A percentile compares a stretch with the other conserved stretches of the same genome.
These are phyloP conservation scores for Betula pendula DNA, from an alignment of 306 rosid genomes.

Conservation along the genomic window DNA sequence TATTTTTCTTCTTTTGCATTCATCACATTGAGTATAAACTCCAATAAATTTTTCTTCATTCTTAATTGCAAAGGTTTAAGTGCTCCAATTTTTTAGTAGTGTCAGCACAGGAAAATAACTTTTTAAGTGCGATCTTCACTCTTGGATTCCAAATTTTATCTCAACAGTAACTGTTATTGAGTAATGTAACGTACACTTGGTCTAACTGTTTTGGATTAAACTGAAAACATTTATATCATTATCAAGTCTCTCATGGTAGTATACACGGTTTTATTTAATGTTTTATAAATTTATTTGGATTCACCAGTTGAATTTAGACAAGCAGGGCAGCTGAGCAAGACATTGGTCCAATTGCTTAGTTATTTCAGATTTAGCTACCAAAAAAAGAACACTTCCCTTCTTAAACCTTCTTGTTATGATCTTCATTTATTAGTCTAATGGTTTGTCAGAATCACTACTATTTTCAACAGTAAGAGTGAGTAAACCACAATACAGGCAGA, in stretches of 20 bases:
- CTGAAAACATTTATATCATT: constrained; percentile 1
- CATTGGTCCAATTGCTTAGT: neutral
- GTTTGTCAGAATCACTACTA: neutral
- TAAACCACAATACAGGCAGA: neutral
- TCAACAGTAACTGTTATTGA: neutral
- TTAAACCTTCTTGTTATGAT: neutral
- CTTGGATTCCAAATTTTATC: too few species aligned
- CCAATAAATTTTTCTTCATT: neutral
- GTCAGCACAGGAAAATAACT: neutral
- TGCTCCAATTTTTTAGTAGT: neutral
- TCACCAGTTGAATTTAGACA: neutral
- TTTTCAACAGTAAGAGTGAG: neutral
- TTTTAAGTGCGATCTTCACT: neutral
- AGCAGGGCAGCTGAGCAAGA: neutral
- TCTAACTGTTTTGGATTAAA: neutral
- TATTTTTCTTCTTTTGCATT: too few species aligned
- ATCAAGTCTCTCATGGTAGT: neutral
- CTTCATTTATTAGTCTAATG: neutral
- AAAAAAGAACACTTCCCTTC: neutral
- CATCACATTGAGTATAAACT: neutral
- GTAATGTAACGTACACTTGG: neutral
- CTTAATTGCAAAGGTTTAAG: neutral
- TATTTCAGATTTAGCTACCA: neutral
- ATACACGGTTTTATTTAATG: too few species aligned
- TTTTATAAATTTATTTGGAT: neutral